A percentile compares a stretch with the other conserved stretches of the same genome.
phyloP scores from a whole-genome alignment of 169 alveolate species.

The Eimeria zaria region DNA sequence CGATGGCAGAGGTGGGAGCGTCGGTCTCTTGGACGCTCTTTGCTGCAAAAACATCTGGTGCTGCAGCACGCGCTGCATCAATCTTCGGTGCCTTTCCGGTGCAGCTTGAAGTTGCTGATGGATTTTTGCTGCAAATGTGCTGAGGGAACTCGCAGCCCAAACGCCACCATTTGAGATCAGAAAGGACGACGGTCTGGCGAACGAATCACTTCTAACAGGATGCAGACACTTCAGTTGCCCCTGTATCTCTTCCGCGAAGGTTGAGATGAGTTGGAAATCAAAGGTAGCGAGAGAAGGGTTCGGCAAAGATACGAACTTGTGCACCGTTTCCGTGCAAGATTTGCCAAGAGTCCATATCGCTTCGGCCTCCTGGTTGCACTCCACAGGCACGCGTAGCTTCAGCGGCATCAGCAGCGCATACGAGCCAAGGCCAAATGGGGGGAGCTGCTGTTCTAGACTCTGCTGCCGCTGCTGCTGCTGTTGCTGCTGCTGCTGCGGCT shows the following conservation, averaged over 20 bases:
- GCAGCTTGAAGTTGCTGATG: slow-evolving; percentile 5
- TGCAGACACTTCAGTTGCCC: slow-evolving; percentile 50
- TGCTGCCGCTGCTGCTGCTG: slow-evolving; percentile 39
- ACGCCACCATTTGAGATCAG: slow-evolving; percentile 79
- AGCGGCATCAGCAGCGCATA: slow-evolving; percentile 80
- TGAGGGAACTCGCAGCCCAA: slow-evolving; percentile 55
- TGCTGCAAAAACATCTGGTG: slow-evolving; percentile 53
- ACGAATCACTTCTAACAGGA: slow-evolving; percentile 28
- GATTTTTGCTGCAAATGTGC: neutral
- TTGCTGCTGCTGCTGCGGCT: neutral
- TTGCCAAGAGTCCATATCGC: slow-evolving; percentile 74
- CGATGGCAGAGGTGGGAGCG: slow-evolving; percentile 1
- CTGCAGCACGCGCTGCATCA: slow-evolving; percentile 39
- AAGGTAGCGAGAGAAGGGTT: slow-evolving; percentile 21
- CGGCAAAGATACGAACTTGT: neutral
- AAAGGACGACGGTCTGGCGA: slow-evolving; percentile 74
- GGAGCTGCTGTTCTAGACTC: neutral
- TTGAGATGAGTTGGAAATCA: slow-evolving; percentile 49
- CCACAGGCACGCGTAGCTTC: slow-evolving; percentile 59
- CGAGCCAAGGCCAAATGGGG: slow-evolving; percentile 74
- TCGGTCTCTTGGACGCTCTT: neutral
- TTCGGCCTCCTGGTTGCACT: slow-evolving; percentile 14
- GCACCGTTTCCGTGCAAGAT: slow-evolving; percentile 63
- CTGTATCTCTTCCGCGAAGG: slow-evolving; percentile 35
- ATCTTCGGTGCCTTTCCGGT: slow-evolving; percentile 16